Evolutionary conservation across 2,329 filamentous ascomycete species (phyloP).

Genomic region (Aspergillus sp.): DNA sequence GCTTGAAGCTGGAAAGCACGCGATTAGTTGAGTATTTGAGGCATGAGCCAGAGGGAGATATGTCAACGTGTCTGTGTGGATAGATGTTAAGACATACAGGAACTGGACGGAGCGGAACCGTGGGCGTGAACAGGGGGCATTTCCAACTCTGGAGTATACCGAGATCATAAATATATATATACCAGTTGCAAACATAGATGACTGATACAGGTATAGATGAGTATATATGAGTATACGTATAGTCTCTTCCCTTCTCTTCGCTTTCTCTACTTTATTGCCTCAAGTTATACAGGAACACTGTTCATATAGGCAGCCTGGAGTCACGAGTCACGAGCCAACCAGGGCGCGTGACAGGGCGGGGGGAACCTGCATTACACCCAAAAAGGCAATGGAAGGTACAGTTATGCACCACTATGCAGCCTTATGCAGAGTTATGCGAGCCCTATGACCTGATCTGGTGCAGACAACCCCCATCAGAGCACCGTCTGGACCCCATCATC

Average conservation of each 20-base stretch:
- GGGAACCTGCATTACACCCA: too few relatives aligned
- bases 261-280: not conserved
- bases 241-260: not conserved
- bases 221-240: too few relatives aligned
- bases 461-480: not conserved
- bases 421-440: not conserved
- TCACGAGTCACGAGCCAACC: not conserved
- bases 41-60: constrained; percentile 1
- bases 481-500: not conserved
- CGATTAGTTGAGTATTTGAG: constrained; percentile 14
- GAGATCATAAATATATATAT: too few relatives aligned
- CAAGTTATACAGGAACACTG: too few relatives aligned
- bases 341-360: not conserved
- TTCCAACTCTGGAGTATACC: too few relatives aligned
- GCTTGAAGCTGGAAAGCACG: constrained; percentile 15
- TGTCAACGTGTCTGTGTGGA: not conserved
- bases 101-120: constrained; percentile 12
- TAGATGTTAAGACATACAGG: constrained; percentile 6
- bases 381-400: not conserved
- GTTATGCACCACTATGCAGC: not conserved
- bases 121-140: constrained; percentile 10
- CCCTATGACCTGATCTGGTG: not conserved
- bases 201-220: too few relatives aligned
- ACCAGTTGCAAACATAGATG: too few relatives aligned
- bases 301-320: not conserved